Evolutionary conservation across 2,329 filamentous ascomycete genomes (phyloP), one percentile per base, ranked within the genome.

Genomic region (Sporothrix schenckii): DNA sequence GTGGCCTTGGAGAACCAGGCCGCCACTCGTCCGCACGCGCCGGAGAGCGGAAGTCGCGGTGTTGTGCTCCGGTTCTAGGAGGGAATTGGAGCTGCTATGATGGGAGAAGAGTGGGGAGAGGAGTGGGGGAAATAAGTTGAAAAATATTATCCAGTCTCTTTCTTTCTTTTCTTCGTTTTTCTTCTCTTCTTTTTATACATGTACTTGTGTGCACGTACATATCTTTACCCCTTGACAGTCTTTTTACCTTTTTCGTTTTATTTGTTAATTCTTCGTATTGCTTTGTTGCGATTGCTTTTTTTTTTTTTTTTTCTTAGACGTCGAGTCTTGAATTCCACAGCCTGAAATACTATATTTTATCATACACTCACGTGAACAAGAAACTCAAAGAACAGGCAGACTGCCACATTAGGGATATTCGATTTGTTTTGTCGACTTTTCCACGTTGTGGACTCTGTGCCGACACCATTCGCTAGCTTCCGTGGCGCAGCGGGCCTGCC

Each of bases 1-100:
- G 70, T 69, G 49, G 74, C 74, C 44, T 74, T 78, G 65, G 74
- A 78, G 73, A 72, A 60, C 60, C n/a, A 74, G 69, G 69, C 75
- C 27, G 71, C 71, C 9, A 65, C 72, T 30, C 72, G 66, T n/a
- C 70, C 71, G 53, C 72, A 74, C 72, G 70, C 60, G 14, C 44
- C 77, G 49, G 75, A 76, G 74, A 67, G 50, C 16, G 53, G 44
- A 21, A 60, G 58, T 21, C 66, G 47, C 41, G 73, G 72, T 50
- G 73, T 75, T 49, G 73, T 75, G 44, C 70, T 74, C 63, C 72
- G 72, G 70, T 75, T 73, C 69, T 75, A 58, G 14, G 27, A 19
- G 13, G 1, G 2, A 27, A 24, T 21, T 30, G 19, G 41, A 14
- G 66, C 50, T 21, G 44, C 3, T 1, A 34, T 56, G 69, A 16